Evolutionary conservation across 176 grass and related monocot species (phyloP).

Genomic region (Neostapfia colusana): DNA sequence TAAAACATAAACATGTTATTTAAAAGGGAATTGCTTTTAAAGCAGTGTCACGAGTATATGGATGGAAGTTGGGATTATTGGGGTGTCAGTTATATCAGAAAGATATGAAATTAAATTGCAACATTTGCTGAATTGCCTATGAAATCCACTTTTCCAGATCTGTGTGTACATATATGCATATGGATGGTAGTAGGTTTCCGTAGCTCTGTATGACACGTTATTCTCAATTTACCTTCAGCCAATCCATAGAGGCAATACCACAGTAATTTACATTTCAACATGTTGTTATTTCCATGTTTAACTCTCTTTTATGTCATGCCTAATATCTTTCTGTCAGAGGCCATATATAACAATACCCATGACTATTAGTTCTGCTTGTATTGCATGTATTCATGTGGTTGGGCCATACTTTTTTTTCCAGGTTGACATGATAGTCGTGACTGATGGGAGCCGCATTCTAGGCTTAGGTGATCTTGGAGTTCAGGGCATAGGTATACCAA

Average conservation of each 20-base stretch:
- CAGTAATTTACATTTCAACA: not conserved
- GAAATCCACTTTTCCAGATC: not conserved
- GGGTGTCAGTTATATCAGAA: not conserved
- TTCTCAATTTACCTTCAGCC: not conserved
- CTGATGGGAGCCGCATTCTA: constrained; percentile 93
- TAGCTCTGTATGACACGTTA: not conserved
- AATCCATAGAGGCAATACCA: too few relatives aligned
- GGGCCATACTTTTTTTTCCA: constrained; percentile 34
- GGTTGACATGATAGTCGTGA: constrained; percentile 96
- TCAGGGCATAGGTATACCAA: constrained; percentile 98
- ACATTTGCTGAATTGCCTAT: not conserved
- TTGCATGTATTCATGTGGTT: constrained; percentile 17
- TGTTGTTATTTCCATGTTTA: not conserved
- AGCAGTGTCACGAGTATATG: not conserved
- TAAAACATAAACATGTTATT: constrained; percentile 8
- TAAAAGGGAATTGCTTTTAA: not conserved
- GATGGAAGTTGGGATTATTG: not conserved
- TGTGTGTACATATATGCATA: not conserved
- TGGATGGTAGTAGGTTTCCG: not conserved
- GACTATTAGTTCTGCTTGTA: not conserved
- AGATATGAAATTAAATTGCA: not conserved
- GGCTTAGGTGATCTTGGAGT: constrained; percentile 98
- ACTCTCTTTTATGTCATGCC: not conserved
- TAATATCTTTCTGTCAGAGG: not conserved
- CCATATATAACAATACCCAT: not conserved